Evolutionary conservation across 805 yeast species (phyloP).

Genomic region (Teunomyces cretensis): DNA sequence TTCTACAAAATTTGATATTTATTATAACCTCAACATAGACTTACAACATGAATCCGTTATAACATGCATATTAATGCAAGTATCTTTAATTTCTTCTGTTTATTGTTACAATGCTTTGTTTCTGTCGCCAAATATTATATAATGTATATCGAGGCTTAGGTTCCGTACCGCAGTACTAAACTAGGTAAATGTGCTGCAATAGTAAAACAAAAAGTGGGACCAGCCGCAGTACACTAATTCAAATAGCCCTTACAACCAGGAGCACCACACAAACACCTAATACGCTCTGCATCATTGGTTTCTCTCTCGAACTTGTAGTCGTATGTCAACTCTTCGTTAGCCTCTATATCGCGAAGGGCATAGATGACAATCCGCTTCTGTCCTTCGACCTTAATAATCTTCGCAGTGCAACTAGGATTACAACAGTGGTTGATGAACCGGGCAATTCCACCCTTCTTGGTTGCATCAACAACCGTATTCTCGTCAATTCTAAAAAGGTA

Average conservation of each 20-base stretch:
- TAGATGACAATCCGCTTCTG: constrained; percentile 91
- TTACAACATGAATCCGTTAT: neutral
- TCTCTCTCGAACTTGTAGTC: constrained; percentile 95
- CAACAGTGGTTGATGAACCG: constrained; percentile 97
- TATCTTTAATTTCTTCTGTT: neutral
- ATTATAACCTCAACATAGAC: too few species aligned
- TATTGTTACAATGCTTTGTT: constrained; percentile 1
- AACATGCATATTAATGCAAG: neutral
- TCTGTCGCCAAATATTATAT: neutral
- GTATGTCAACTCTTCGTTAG: constrained; percentile 91
- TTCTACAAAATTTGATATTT: neutral
- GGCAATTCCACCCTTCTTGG: constrained; percentile 96
- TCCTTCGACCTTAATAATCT: constrained; percentile 93
- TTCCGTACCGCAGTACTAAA: neutral
- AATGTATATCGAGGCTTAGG: neutral
- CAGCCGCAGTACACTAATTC: constrained; percentile 43
- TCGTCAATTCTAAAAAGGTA: constrained; percentile 92
- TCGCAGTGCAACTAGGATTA: constrained; percentile 96
- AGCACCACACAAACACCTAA: constrained; percentile 93
- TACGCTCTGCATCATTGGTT: constrained; percentile 80
- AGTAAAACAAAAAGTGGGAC: neutral
- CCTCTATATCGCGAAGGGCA: constrained; percentile 82
- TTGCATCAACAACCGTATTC: constrained; percentile 93
- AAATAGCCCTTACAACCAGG: constrained; percentile 90
- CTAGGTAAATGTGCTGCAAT: neutral